Evolutionary conservation across 108 stramenopile species (phyloP).

Genomic region (Cyclostephanos tholiformis): DNA sequence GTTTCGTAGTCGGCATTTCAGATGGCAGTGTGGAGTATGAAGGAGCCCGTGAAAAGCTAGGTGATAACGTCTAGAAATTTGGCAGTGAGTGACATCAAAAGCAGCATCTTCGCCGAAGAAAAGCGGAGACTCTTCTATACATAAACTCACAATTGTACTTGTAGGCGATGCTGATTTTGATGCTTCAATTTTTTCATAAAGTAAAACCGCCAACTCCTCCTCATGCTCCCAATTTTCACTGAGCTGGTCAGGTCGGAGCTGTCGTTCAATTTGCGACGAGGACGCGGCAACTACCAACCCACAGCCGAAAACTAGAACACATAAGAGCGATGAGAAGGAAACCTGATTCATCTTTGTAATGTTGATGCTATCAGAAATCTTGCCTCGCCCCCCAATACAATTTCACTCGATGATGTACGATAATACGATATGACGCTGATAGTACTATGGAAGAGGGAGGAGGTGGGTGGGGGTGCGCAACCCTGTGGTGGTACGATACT

Average conservation of each 20-base stretch:
- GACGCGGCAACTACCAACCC: neutral
- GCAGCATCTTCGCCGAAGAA: too few relatives aligned
- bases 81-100: too few relatives aligned
- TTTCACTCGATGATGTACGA: too few relatives aligned
- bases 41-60: neutral
- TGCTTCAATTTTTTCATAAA: constrained; percentile 16
- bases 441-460: too few relatives aligned
- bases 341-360: neutral
- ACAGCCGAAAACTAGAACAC: neutral
- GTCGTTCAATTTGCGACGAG: neutral
- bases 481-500: too few relatives aligned
- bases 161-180: constrained; percentile 12
- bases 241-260: constrained; percentile 1
- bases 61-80: neutral
- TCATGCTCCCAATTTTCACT: constrained; percentile 13
- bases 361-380: neutral
- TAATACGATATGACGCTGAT: too few relatives aligned
- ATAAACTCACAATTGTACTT: neutral
- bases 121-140: neutral
- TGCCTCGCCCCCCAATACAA: too few relatives aligned
- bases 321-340: neutral
- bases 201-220: constrained; percentile 1
- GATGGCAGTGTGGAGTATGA: constrained; percentile 3
- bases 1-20: neutral
- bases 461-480: too few relatives aligned